Evolutionary conservation across 176 grass and related monocot genomes (phyloP).

Genomic region (Oryza australiensis): DNA sequence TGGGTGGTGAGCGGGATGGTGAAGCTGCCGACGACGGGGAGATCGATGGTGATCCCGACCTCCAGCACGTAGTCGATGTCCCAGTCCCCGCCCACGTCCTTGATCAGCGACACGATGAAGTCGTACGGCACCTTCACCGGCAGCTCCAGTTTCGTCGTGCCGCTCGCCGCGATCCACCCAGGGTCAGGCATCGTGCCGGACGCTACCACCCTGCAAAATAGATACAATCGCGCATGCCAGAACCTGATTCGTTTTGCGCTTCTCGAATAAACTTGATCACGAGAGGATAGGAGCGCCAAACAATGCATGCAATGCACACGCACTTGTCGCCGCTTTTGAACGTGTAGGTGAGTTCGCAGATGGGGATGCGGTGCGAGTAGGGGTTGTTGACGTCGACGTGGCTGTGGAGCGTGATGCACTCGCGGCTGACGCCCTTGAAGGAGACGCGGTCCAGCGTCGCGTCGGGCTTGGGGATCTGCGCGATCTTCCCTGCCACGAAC

Average conservation of each 20-base stretch:
- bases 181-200: conserved; percentile 75
- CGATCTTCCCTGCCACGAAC: conserved; percentile 84
- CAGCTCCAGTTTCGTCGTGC: conserved; percentile 67
- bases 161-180: conserved; percentile 65
- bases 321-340: conserved; percentile 71
- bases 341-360: conserved; percentile 70
- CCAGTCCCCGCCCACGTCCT: conserved; percentile 68
- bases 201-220: conserved; percentile 45
- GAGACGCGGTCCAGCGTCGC: conserved; percentile 54
- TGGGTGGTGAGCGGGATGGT: conserved; percentile 71
- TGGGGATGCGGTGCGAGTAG: conserved; percentile 69
- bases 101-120: conserved; percentile 58
- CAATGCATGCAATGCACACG: not conserved
- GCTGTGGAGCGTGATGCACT: conserved; percentile 72
- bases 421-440: conserved; percentile 57
- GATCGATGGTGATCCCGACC: conserved; percentile 69
- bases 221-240: too few relatives aligned
- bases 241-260: not conserved
- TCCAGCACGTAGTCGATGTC: conserved; percentile 76
- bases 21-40: conserved; percentile 71
- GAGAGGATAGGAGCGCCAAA: not conserved
- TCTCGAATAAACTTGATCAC: not conserved
- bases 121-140: conserved; percentile 76
- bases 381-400: conserved; percentile 74
- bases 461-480: conserved; percentile 72